These are phyloP conservation scores for Solanum corneliomulleri DNA, from an alignment of 257 asterid species.

Conservation along the genomic window DNA sequence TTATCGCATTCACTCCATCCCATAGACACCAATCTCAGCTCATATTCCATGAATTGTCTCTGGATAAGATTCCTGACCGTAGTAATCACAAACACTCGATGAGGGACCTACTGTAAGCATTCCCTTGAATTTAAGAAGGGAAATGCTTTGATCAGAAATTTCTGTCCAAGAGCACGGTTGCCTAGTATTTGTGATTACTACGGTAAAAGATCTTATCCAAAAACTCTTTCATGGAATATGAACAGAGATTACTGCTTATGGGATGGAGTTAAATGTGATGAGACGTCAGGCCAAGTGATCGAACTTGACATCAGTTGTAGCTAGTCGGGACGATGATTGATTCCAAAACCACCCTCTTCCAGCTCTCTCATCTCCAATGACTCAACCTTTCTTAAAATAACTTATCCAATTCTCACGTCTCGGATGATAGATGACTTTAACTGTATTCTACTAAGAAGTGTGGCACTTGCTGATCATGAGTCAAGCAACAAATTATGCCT, in stretches of 20 bases:
- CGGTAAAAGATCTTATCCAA: background rate
- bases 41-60: background rate
- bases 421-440: background rate
- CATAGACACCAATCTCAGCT: conserved; percentile 3
- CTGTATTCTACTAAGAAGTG: background rate
- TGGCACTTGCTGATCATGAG: background rate
- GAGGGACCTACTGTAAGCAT: background rate
- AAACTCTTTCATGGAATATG: conserved; percentile 1
- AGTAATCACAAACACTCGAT: background rate
- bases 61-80: background rate
- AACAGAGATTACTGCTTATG: conserved; percentile 12
- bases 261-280: conserved; percentile 17
- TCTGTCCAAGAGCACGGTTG: background rate
- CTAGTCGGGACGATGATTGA: background rate
- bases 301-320: conserved; percentile 13
- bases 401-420: conserved; percentile 2
- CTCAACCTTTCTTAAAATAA: conserved; percentile 12
- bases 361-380: background rate
- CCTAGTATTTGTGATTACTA: background rate
- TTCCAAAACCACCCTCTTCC: conserved; percentile 5
- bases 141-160: background rate
- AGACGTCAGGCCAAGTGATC: background rate
- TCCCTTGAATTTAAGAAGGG: background rate
- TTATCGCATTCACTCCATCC: conserved; percentile 10
- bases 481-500: background rate